A percentile compares a stretch with the other conserved stretches of the same genome.
These are phyloP conservation scores for Acacia crassicarpa DNA, from an alignment of 306 rosid species.

Conservation along the genomic window DNA sequence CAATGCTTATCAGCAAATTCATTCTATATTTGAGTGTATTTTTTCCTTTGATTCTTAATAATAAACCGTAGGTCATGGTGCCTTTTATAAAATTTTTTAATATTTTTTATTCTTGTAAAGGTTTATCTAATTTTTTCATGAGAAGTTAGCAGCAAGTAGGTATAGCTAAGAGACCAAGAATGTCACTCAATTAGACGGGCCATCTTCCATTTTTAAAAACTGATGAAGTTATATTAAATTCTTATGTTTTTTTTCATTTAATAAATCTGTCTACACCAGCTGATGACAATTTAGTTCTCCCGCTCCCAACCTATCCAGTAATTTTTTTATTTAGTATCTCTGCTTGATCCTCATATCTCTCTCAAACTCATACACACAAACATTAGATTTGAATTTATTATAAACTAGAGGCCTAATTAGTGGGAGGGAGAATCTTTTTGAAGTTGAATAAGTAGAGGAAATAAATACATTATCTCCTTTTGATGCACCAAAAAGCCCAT, in stretches of 20 bases:
- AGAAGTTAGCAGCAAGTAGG: neutral
- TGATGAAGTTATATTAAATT: neutral
- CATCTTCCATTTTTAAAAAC: neutral
- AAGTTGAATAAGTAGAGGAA: neutral
- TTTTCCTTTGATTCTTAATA: neutral
- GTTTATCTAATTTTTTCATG: neutral
- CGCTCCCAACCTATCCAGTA: neutral
- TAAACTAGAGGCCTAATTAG: neutral
- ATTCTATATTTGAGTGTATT: neutral
- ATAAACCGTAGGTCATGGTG: neutral
- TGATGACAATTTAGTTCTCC: constrained; percentile 5
- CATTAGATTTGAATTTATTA: neutral
- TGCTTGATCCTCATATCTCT: neutral
- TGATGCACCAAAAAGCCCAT: neutral
- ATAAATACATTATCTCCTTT: neutral
- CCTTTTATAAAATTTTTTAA: neutral
- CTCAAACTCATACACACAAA: neutral
- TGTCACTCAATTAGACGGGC: neutral
- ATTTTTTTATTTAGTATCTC: neutral
- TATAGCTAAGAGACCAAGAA: neutral
- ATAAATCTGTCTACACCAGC: neutral
- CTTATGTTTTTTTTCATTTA: neutral
- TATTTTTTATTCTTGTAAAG: neutral
- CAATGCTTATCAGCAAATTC: neutral
- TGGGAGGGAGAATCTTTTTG: neutral